Base-by-base conservation (phyloP, 352 stramenopile genomes). In the Blastocystis hominis region DNA sequence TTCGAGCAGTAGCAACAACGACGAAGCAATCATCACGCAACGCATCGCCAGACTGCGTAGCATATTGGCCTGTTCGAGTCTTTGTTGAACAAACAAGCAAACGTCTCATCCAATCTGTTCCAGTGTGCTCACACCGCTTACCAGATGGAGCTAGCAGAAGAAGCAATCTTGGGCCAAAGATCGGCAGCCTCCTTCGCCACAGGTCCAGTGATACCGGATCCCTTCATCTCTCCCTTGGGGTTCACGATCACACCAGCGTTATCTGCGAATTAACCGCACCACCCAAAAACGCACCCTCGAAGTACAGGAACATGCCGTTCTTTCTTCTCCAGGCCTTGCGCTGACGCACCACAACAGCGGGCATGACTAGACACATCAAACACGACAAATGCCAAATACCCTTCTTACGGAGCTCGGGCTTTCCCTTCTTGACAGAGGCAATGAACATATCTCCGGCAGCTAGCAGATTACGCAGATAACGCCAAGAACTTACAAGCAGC, bases 211-310 rank as follows among this genome's bases (percentile, higher is more conserved):
- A 99, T 98, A 89, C 96, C 97, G 89, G 95, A 98, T 86, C 94
- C 97, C 94, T 99, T 99, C 97, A 99, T 99, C 92, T 99, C 97
- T 90, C 97, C 97, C 95, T 99, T 99, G 88, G 97, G 97, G 93
- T 99, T 99, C 77, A 99, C 97, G 91, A 99, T 99, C 62, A 99
- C 97, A 91, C 96, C 97, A 75, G 97, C 97, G 93, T 98, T 99
- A 93, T 99, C 75, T 86, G 47, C 17, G 36, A 15, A 70, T 4
- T 79, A 34, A 79, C 13, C 3, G 5, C 13, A 79, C 15, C n/a
- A 5, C 2, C 2, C 3, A 36, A 20, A 42, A 44, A 17, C 24
- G 4, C 7, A 86, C 93, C 94, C 91, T 99, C 97, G 90, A 99
- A 99, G 93, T 99, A 98, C 91, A 99, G 98, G 92, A 98, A 99